Evolutionary conservation across 169 alveolate genomes (phyloP).

Genomic region (Cryptosporidium xiaoi): DNA sequence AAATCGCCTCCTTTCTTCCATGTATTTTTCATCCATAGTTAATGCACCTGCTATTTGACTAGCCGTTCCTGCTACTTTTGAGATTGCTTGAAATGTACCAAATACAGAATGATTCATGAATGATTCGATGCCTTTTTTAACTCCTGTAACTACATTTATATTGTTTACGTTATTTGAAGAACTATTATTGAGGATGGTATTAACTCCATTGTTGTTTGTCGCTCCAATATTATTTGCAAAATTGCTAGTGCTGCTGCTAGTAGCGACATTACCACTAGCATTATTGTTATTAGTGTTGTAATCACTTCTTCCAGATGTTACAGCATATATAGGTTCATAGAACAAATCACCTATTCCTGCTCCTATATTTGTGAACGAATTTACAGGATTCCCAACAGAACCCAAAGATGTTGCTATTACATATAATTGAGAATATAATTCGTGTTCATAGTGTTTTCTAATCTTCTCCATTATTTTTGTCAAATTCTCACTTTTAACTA

Average conservation of each 20-base stretch:
- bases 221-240: too few species aligned
- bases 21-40: slow-evolving; percentile 80
- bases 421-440: slow-evolving; percentile 42
- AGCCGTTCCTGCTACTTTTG: slow-evolving; percentile 82
- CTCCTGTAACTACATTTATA: slow-evolving; percentile 78
- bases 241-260: too few species aligned
- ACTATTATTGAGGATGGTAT: too few species aligned
- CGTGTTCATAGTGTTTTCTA: slow-evolving; percentile 70
- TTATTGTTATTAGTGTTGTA: background rate
- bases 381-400: slow-evolving; percentile 72
- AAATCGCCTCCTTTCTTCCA: slow-evolving; percentile 77
- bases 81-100: slow-evolving; percentile 81
- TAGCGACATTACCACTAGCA: too few species aligned
- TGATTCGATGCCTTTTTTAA: slow-evolving; percentile 77
- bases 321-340: slow-evolving; percentile 71
- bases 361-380: slow-evolving; percentile 71
- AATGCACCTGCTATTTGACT: slow-evolving; percentile 80
- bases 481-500: slow-evolving; percentile 7
- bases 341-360: slow-evolving; percentile 74
- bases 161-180: slow-evolving; percentile 17
- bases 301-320: slow-evolving; percentile 57
- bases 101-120: slow-evolving; percentile 81
- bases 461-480: slow-evolving; percentile 30
- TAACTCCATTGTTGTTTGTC: too few species aligned
- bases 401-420: slow-evolving; percentile 73